Percentiles rank a stretch among this genome's conserved stretches.
These are phyloP conservation scores for Hanseniaspora occidentalis DNA, from an alignment of 805 yeast species.

Conservation along the genomic window DNA sequence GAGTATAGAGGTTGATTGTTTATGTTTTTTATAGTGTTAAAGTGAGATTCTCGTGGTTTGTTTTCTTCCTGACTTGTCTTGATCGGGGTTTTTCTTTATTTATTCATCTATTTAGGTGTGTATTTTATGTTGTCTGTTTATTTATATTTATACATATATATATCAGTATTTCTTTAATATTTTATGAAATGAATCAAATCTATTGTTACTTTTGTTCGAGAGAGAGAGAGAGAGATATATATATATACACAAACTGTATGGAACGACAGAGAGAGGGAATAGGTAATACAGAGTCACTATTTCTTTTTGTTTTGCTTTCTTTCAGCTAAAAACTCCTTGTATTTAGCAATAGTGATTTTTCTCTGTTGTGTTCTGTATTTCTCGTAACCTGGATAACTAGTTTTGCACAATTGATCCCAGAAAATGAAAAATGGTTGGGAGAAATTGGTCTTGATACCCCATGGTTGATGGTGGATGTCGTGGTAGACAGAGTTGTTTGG, in stretches of 20 bases:
- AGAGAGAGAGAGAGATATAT: not conserved
- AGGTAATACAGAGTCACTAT: conserved; percentile 3
- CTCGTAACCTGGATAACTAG: conserved; percentile 58
- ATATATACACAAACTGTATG: not conserved
- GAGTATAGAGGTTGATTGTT: too few species aligned
- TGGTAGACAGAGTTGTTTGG: conserved; percentile 95
- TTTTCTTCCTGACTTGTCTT: too few species aligned
- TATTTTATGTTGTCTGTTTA: too few species aligned
- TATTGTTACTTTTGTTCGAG: conserved; percentile 1
- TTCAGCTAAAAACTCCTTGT: conserved; percentile 40
- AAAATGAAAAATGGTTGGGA: conserved; percentile 93
- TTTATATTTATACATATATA: too few species aligned
- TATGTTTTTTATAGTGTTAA: too few species aligned
- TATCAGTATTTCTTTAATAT: too few species aligned
- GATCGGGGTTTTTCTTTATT: too few species aligned
- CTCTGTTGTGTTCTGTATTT: conserved; percentile 54
- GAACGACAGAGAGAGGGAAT: not conserved
- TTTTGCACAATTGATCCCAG: conserved; percentile 71
- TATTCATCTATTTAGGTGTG: too few species aligned
- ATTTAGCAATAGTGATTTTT: conserved; percentile 54
- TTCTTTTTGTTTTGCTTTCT: conserved; percentile 23
- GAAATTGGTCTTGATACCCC: conserved; percentile 87
- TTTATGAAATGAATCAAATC: not conserved
- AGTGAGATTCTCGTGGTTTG: too few species aligned
- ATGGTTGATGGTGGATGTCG: conserved; percentile 94